phyloP scores from a whole-genome alignment of 139 green algal species.

The Zygnema cylindricum region DNA sequence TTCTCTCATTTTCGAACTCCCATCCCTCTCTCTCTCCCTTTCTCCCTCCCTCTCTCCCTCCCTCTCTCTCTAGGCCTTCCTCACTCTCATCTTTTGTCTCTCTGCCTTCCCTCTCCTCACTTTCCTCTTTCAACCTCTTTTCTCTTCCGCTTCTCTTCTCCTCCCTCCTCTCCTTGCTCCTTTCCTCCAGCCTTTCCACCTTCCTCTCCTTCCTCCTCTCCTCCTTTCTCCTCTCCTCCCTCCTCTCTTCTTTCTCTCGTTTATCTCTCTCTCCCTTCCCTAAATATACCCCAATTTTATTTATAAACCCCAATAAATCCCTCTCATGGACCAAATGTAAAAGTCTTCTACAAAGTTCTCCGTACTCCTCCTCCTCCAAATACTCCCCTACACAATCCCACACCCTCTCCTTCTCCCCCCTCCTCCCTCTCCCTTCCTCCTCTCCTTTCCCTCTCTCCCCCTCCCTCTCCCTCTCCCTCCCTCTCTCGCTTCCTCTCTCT shows the following conservation, averaged over 20 bases:
- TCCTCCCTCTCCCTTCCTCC: not conserved
- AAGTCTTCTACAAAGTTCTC: not conserved
- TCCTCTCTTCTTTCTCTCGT: constrained; percentile 3
- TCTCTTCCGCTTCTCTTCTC: too few relatives aligned
- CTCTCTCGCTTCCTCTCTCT: too few relatives aligned
- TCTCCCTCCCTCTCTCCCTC: not conserved
- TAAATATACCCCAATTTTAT: not conserved
- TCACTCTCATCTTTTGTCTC: too few relatives aligned
- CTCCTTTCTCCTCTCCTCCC: not conserved
- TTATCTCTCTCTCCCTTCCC: too few relatives aligned
- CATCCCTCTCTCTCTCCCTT: not conserved
- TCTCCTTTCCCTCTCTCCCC: constrained; percentile 12
- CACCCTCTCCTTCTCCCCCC: not conserved
- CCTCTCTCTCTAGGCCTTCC: too few relatives aligned
- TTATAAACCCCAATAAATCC: constrained; percentile 9
- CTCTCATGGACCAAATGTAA: not conserved
- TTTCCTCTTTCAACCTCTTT: too few relatives aligned
- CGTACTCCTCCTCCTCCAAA: constrained; percentile 5
- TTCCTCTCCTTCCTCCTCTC: not conserved
- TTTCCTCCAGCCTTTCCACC: not conserved
- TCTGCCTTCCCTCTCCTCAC: too few relatives aligned
- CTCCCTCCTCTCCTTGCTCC: not conserved
- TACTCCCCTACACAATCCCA: not conserved
- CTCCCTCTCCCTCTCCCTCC: not conserved
- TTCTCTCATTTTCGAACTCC: not conserved